phyloP scores from a whole-genome alignment of 2,329 filamentous ascomycete genomes.

The Moelleriella libera region DNA sequence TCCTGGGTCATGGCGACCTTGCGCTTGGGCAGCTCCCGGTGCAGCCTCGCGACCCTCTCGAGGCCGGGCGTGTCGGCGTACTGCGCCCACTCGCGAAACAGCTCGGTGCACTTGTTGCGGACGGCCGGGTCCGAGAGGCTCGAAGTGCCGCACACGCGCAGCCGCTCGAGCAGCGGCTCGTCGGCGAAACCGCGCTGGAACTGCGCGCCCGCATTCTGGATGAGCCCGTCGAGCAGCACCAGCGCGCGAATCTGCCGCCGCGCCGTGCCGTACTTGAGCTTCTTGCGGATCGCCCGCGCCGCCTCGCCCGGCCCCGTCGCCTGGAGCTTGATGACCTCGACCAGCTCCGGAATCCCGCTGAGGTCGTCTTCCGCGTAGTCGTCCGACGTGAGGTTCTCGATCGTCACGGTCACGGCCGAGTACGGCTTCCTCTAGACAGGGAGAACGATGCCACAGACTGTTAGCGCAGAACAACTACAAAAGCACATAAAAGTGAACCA shows the following conservation, averaged over 20 bases:
- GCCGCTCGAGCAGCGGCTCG: conserved; percentile 78
- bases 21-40: conserved; percentile 48
- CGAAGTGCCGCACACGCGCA: conserved; percentile 77
- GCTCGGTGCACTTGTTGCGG: conserved; percentile 71
- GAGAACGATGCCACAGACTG: not conserved
- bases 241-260: conserved; percentile 85
- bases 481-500: too few species aligned
- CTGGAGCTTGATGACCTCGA: conserved; percentile 88
- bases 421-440: conserved; percentile 53
- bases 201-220: conserved; percentile 80
- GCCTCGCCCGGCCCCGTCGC: conserved; percentile 76
- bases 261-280: conserved; percentile 94
- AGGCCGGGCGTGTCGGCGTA: conserved; percentile 75
- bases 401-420: conserved; percentile 81
- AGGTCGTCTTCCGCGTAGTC: conserved; percentile 83
- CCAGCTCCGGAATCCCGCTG: conserved; percentile 81
- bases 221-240: conserved; percentile 78
- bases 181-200: conserved; percentile 85
- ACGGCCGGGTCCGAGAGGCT: conserved; percentile 74
- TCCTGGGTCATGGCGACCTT: conserved; percentile 65
- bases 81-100: conserved; percentile 81
- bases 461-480: not conserved
- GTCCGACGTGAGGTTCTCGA: conserved; percentile 84
- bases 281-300: conserved; percentile 85
- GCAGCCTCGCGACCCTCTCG: conserved; percentile 64